A percentile compares a stretch with the other conserved stretches of the same genome.
Conservation (phyloP, 1,284 basidiomycete genomes). For the Cutaneotrichosporon spelunceum region DNA sequence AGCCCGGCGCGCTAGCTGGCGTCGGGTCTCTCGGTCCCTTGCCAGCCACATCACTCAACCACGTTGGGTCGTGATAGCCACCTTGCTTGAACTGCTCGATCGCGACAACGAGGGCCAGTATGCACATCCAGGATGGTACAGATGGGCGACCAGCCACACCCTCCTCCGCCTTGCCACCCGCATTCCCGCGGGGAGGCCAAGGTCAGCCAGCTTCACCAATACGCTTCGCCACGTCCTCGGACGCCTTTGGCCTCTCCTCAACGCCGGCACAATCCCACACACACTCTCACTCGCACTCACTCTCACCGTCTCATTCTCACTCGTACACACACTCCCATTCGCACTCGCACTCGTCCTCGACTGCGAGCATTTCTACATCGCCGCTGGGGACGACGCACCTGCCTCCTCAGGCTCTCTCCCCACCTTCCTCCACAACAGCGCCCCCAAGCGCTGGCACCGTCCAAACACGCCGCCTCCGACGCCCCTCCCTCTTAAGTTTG, state of each 20-base stretch:
- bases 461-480: slow-evolving; percentile 26
- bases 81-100: not conserved
- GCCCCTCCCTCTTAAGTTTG: slow-evolving; percentile 38
- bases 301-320: not conserved
- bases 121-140: not conserved
- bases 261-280: not conserved
- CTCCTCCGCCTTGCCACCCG: slow-evolving; percentile 5
- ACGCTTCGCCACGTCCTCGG: slow-evolving; percentile 37
- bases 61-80: not conserved
- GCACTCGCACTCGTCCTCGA: not conserved
- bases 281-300: no score
- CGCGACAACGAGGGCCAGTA: not conserved
- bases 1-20: not conserved
- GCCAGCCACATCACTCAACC: not conserved
- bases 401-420: not conserved
- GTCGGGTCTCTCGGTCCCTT: not conserved
- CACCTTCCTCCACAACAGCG: slow-evolving; percentile 7
- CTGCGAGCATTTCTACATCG: not conserved
- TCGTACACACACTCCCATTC: slow-evolving; percentile 10
- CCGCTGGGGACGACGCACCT: not conserved
- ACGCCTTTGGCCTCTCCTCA: slow-evolving; percentile 39
- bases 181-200: not conserved
- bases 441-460: slow-evolving; percentile 8
- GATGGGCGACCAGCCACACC: slow-evolving; percentile 10
- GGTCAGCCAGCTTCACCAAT: slow-evolving; percentile 3